Conservation (phyloP, 768 basidiomycete species). For the Fomitopsis serialis region DNA sequence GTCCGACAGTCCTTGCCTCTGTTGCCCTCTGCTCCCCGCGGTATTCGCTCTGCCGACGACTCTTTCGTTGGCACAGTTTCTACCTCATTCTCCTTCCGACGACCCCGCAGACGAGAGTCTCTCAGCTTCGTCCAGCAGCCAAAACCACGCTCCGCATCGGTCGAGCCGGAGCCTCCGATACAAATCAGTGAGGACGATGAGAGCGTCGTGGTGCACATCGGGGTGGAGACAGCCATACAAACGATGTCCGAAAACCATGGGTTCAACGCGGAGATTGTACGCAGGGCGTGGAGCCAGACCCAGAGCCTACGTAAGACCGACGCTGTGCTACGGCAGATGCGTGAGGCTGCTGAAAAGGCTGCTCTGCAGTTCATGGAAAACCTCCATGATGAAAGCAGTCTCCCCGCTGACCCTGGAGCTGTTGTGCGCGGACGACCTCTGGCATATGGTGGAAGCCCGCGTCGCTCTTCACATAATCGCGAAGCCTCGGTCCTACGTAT, state of each 20-base stretch:
- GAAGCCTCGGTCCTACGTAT: conserved; percentile 2
- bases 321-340: conserved; percentile 32
- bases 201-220: conserved; percentile 18
- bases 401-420: background rate
- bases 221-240: conserved; percentile 27
- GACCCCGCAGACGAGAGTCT: background rate
- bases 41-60: background rate
- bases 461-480: conserved; percentile 1
- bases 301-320: conserved; percentile 35
- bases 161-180: background rate
- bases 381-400: background rate
- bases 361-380: conserved; percentile 1
- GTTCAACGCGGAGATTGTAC: conserved; percentile 35
- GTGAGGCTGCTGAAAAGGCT: conserved; percentile 28
- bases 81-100: background rate
- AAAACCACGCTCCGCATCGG: background rate
- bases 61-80: background rate
- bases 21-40: background rate
- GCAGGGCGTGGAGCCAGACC: conserved; percentile 29
- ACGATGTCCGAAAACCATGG: conserved; percentile 42
- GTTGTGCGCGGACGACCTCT: background rate
- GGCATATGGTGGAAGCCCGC: background rate
- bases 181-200: conserved; percentile 3
- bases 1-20: background rate
- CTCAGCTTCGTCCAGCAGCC: background rate